Evolutionary conservation across 2,329 filamentous ascomycete genomes (phyloP).

Genomic region (Epichloe sp.): DNA sequence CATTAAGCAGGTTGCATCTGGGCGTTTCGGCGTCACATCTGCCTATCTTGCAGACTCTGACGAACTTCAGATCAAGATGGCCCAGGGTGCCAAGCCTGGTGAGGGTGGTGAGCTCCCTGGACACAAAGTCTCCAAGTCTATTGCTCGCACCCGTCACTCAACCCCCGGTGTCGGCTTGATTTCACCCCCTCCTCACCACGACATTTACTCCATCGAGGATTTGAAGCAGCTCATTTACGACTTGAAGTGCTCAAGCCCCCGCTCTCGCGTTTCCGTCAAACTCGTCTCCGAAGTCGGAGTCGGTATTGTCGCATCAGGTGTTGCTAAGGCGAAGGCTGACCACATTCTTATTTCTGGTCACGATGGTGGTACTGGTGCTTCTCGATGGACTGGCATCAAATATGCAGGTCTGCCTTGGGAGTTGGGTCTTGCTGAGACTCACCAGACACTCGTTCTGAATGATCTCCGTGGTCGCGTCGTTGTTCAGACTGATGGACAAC

Average conservation of each 20-base stretch:
- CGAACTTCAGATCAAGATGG: constrained; percentile 98
- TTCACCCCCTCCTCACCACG: constrained; percentile 90
- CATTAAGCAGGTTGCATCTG: constrained; percentile 95
- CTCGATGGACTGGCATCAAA: constrained; percentile 97
- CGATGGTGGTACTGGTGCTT: constrained; percentile 92
- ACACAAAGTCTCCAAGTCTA: constrained; percentile 90
- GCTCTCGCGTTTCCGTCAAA: constrained; percentile 88
- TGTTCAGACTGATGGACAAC: constrained; percentile 90
- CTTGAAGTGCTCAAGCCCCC: constrained; percentile 88
- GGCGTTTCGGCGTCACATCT: constrained; percentile 90
- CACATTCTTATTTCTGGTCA: constrained; percentile 95
- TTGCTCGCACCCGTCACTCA: constrained; percentile 88
- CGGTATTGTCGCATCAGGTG: constrained; percentile 92
- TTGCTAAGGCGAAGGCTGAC: constrained; percentile 93
- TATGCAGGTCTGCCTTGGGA: constrained; percentile 97
- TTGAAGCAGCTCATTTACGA: constrained; percentile 97
- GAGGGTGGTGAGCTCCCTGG: constrained; percentile 95
- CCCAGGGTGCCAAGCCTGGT: constrained; percentile 92
- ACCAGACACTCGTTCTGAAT: constrained; percentile 91
- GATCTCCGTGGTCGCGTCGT: constrained; percentile 91
- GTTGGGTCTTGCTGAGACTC: constrained; percentile 88
- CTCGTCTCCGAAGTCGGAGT: constrained; percentile 95
- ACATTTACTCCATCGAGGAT: constrained; percentile 98
- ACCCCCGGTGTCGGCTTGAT: constrained; percentile 90
- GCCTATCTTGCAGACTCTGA: constrained; percentile 91